Evolutionary conservation across 345 rosid species (phyloP).

Genomic region (Corymbia maculata): DNA sequence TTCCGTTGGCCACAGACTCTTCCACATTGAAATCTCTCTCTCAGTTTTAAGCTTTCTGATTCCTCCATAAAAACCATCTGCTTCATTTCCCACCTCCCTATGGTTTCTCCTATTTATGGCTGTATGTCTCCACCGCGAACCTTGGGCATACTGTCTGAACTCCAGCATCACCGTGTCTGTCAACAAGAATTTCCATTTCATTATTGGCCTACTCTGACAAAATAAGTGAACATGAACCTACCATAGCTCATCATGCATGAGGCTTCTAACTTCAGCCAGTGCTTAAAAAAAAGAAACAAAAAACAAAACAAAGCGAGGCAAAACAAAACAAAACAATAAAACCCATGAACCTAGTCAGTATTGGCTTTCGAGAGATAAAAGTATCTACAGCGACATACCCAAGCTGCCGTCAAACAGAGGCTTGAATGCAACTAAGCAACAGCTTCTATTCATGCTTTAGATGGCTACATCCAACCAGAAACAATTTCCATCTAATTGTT

Average conservation of each 20-base stretch:
- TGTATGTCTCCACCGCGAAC: constrained; percentile 71
- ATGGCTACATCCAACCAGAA: background rate
- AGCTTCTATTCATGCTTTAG: background rate
- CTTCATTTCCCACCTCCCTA: constrained; percentile 76
- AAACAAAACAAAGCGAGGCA: too few species aligned
- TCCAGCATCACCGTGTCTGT: constrained; percentile 55
- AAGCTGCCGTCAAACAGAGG: background rate
- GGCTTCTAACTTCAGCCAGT: background rate
- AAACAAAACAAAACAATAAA: background rate
- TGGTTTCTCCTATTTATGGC: constrained; percentile 50
- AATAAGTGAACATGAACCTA: background rate
- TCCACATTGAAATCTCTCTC: constrained; percentile 64
- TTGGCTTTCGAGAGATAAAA: background rate
- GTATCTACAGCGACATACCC: background rate
- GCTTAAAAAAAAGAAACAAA: background rate
- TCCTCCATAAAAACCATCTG: constrained; percentile 87
- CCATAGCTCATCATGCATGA: background rate
- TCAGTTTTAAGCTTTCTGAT: constrained; percentile 49
- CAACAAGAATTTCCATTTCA: background rate
- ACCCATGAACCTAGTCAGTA: background rate
- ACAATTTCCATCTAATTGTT: background rate
- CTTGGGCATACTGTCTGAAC: constrained; percentile 64
- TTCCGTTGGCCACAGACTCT: constrained; percentile 58
- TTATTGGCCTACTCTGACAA: background rate
- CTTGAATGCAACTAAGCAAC: background rate